A percentile compares a stretch with the other conserved stretches of the same genome.
Conservation (phyloP, 2,329 filamentous ascomycete genomes). For the Sarocladiaceae sp. region DNA sequence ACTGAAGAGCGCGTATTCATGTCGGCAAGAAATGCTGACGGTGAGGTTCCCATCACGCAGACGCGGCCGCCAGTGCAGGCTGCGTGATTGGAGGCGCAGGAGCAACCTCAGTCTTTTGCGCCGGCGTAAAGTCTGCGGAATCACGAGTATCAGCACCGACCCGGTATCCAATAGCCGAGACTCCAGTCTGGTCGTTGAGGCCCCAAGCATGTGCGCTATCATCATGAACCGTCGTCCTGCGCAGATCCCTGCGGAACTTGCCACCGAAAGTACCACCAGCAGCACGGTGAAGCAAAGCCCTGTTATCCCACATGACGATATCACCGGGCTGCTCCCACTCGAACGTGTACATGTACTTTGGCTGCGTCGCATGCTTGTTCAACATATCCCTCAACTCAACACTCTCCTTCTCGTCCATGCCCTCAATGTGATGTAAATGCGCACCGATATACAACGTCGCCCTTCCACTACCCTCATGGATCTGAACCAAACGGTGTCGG, state of each 20-base stretch:
- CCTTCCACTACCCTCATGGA: constrained; percentile 45
- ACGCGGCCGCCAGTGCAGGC: not conserved
- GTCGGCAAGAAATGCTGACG: too few species aligned
- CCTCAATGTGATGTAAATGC: constrained; percentile 50
- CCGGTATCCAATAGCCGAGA: not conserved
- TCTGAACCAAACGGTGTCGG: constrained; percentile 45
- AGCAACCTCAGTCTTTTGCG: not conserved
- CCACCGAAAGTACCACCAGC: constrained; percentile 43
- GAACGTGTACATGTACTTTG: constrained; percentile 40
- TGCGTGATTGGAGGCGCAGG: not conserved
- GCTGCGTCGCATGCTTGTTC: constrained; percentile 42
- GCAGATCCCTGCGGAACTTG: constrained; percentile 46
- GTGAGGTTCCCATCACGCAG: not conserved
- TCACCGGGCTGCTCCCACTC: constrained; percentile 46
- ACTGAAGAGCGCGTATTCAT: too few species aligned
- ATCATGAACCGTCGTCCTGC: constrained; percentile 53
- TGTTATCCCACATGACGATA: constrained; percentile 57
- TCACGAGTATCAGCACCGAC: not conserved
- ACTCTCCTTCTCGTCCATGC: constrained; percentile 29
- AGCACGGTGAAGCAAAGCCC: constrained; percentile 50
- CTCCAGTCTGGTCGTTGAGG: constrained; percentile 20
- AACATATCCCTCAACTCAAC: constrained; percentile 33
- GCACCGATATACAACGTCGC: constrained; percentile 50
- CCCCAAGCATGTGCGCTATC: constrained; percentile 33
- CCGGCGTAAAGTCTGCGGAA: not conserved